Percentiles rank a stretch among this genome's conserved stretches.
These are phyloP conservation scores for Candida adriatica DNA, from an alignment of 805 yeast species.

Conservation along the genomic window DNA sequence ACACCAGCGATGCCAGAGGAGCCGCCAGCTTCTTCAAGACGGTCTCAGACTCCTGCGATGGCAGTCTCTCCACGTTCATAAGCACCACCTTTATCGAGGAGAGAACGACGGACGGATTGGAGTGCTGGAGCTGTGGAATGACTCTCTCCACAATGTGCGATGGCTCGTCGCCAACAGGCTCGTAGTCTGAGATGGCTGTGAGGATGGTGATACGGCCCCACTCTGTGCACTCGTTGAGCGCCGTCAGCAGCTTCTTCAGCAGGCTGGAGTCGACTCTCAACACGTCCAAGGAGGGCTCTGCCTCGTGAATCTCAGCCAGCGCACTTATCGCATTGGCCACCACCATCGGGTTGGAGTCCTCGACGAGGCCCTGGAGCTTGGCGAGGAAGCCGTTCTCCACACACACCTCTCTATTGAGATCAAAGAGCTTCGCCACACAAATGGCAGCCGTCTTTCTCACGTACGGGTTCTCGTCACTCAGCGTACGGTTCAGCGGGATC, in stretches of 20 bases:
- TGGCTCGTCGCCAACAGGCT: constrained; percentile 59
- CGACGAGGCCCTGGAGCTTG: constrained; percentile 56
- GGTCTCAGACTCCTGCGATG: constrained; percentile 29
- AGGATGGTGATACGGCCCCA: constrained; percentile 96
- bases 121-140: constrained; percentile 94
- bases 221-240: constrained; percentile 95
- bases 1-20: constrained; percentile 80
- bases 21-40: constrained; percentile 69
- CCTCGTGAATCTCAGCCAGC: constrained; percentile 71
- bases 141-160: constrained; percentile 83
- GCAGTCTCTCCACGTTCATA: constrained; percentile 51
- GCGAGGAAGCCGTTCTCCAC: constrained; percentile 82
- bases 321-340: constrained; percentile 91
- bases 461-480: constrained; percentile 91
- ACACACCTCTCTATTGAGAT: constrained; percentile 72
- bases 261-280: constrained; percentile 34
- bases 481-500: constrained; percentile 76
- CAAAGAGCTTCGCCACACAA: constrained; percentile 93
- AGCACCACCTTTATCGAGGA: constrained; percentile 77
- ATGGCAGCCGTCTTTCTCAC: constrained; percentile 97
- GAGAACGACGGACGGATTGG: constrained; percentile 90
- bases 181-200: constrained; percentile 70
- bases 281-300: constrained; percentile 47
- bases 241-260: constrained; percentile 61
- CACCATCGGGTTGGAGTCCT: constrained; percentile 94